Evolutionary conservation across 805 yeast species (phyloP).

Genomic region (Ogataea nakhonphanomensis): DNA sequence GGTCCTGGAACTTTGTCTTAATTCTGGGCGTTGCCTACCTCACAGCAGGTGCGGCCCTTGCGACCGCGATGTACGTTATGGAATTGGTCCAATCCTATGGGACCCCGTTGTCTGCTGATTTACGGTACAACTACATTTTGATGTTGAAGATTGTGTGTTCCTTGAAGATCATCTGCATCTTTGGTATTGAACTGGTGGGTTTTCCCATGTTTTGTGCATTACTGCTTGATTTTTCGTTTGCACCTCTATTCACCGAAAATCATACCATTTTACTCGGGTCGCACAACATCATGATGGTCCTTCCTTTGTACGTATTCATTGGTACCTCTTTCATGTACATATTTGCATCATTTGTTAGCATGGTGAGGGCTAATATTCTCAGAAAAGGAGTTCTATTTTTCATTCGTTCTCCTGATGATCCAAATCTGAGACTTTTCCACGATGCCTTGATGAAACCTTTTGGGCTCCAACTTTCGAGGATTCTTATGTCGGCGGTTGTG

Average conservation of each 20-base stretch:
- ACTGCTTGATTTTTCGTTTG: slow-evolving; percentile 63
- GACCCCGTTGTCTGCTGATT: slow-evolving; percentile 47
- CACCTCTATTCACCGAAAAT: slow-evolving; percentile 46
- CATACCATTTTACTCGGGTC: too few relatives aligned
- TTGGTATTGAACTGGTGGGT: slow-evolving; percentile 73
- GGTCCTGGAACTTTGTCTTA: slow-evolving; percentile 5
- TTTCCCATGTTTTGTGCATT: slow-evolving; percentile 88
- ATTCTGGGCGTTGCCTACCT: slow-evolving; percentile 19
- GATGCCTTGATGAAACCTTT: slow-evolving; percentile 83
- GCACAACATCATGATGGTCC: not conserved
- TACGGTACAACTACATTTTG: slow-evolving; percentile 48
- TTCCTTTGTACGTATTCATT: slow-evolving; percentile 48
- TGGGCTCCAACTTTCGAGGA: slow-evolving; percentile 65
- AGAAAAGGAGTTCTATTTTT: slow-evolving; percentile 90
- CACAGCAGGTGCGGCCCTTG: slow-evolving; percentile 8
- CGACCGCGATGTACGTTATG: slow-evolving; percentile 21
- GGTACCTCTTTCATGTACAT: slow-evolving; percentile 82
- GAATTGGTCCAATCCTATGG: slow-evolving; percentile 31
- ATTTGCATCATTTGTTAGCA: slow-evolving; percentile 82
- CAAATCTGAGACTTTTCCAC: slow-evolving; percentile 78
- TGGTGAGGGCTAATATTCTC: slow-evolving; percentile 68
- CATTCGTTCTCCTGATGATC: slow-evolving; percentile 92
- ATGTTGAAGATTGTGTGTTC: slow-evolving; percentile 58
- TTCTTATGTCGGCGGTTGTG: slow-evolving; percentile 67
- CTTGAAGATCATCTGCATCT: slow-evolving; percentile 69